phyloP scores from a whole-genome alignment of 1,139 yeast genomes.

The Yamadazyma buinensis region DNA sequence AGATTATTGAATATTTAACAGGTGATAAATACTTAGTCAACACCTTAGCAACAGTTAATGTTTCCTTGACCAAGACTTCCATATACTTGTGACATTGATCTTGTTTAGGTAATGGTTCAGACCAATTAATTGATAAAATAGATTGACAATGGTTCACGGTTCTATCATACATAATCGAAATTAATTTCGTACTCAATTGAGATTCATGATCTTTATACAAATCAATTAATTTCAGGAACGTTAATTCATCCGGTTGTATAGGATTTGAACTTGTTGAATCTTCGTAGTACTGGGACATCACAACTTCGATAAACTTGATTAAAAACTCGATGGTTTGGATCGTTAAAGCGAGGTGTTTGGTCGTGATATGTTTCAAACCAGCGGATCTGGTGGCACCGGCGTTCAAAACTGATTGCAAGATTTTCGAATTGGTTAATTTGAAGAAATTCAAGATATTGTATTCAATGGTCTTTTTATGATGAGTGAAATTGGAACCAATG shows the following conservation, averaged over 20 bases:
- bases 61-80: slow-evolving; percentile 66
- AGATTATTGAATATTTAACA: slow-evolving; percentile 42
- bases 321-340: slow-evolving; percentile 53
- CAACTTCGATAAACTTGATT: slow-evolving; percentile 19
- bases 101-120: slow-evolving; percentile 37
- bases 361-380: slow-evolving; percentile 70
- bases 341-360: slow-evolving; percentile 68
- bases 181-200: slow-evolving; percentile 63
- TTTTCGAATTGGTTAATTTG: slow-evolving; percentile 51
- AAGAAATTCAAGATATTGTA: slow-evolving; percentile 48
- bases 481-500: slow-evolving; percentile 48
- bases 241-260: slow-evolving; percentile 48
- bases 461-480: slow-evolving; percentile 29
- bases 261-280: too few relatives aligned
- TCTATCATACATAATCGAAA: slow-evolving; percentile 68
- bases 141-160: slow-evolving; percentile 47
- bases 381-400: slow-evolving; percentile 80
- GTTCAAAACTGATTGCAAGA: slow-evolving; percentile 62
- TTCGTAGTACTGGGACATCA: too few relatives aligned
- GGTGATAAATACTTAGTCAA: slow-evolving; percentile 57
- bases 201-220: slow-evolving; percentile 57
- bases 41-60: slow-evolving; percentile 59
- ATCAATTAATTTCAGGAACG: slow-evolving; percentile 25
- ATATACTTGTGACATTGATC: slow-evolving; percentile 57
- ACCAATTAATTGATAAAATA: slow-evolving; percentile 49